phyloP scores from a whole-genome alignment of 768 basidiomycete genomes.

The Solioccasus polychromus region DNA sequence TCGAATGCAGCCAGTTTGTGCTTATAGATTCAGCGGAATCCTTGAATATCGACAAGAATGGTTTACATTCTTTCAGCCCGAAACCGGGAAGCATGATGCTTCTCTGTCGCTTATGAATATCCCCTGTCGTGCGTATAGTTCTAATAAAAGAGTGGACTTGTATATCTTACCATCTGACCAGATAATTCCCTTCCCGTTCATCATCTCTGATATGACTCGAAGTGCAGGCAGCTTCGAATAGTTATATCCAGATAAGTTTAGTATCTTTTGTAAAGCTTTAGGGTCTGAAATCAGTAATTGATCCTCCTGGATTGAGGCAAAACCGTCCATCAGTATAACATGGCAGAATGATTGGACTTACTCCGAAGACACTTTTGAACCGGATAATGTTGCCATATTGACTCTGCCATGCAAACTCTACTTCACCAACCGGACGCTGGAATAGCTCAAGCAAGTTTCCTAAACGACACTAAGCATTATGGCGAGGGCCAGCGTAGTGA shows the following conservation, averaged over 20 bases:
- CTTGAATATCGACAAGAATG: slow-evolving; percentile 49
- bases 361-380: too few relatives aligned
- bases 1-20: slow-evolving; percentile 16
- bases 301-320: slow-evolving; percentile 47
- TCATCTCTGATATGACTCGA: slow-evolving; percentile 6
- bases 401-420: too few relatives aligned
- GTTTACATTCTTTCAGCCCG: slow-evolving; percentile 47
- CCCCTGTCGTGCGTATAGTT: slow-evolving; percentile 18
- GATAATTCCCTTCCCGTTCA: slow-evolving; percentile 33
- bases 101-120: slow-evolving; percentile 49
- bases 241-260: slow-evolving; percentile 41
- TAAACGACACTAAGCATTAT: too few relatives aligned
- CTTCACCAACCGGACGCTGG: too few relatives aligned
- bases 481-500: too few relatives aligned
- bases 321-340: too few relatives aligned
- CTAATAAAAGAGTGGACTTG: background rate
- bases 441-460: too few relatives aligned
- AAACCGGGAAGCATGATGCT: slow-evolving; percentile 56
- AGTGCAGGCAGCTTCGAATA: slow-evolving; percentile 36
- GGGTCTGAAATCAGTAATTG: slow-evolving; percentile 45
- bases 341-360: too few relatives aligned
- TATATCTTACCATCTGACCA: slow-evolving; percentile 39
- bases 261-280: slow-evolving; percentile 39
- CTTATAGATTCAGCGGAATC: slow-evolving; percentile 25
- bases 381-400: too few relatives aligned